Evolutionary conservation across 768 basidiomycete genomes (phyloP), one percentile per base, ranked within the genome.

Genomic region (Epithele typhae): DNA sequence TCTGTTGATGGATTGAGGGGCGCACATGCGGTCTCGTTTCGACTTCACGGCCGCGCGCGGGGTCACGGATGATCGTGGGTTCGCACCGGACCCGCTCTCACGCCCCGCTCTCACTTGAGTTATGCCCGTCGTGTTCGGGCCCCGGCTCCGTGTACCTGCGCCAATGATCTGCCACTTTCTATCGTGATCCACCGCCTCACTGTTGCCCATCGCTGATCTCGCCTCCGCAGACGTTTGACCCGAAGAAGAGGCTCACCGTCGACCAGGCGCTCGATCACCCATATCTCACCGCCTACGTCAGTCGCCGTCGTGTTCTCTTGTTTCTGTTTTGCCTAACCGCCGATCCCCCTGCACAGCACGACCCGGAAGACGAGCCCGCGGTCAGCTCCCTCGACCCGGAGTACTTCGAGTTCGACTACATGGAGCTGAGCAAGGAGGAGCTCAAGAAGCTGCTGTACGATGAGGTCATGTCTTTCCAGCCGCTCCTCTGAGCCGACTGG

Each of bases 351-450:
- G 18, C 14, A 34, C 37, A 86, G 82, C 88, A 92, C 56, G 91
- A 92, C 61, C 83, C 92, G 2, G 85, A 89, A 44, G 93, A 96
- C 60, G 93, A 96, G 60, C 93, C 94, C 2, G 71, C 71, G 23
- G 84, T 86, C n/a, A 73, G 79, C 34, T 83, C 88, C 9, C 76
- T 96, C 37, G 84, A 83, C 59, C 81, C 90, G 0, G 76, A 79
- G 37, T 96, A 93, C 67, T 96, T 96, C 65, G 86, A 92, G 56
- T 95, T 94, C 59, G 92, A 96, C 64, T 71, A 81, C 86, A 60
- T 64, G 83, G 62, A 63, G 33, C 77, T 92, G 52, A 83, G 77
- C 49, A 81, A 87, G 56, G 80, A 81, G 38, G 82, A 92, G 56
- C 68, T 95, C 39, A 94, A 94, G 60, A 53, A 86, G 59, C 75